Base-by-base conservation (phyloP, 2,329 filamentous ascomycete species). In the Aspergillus sergii region DNA sequence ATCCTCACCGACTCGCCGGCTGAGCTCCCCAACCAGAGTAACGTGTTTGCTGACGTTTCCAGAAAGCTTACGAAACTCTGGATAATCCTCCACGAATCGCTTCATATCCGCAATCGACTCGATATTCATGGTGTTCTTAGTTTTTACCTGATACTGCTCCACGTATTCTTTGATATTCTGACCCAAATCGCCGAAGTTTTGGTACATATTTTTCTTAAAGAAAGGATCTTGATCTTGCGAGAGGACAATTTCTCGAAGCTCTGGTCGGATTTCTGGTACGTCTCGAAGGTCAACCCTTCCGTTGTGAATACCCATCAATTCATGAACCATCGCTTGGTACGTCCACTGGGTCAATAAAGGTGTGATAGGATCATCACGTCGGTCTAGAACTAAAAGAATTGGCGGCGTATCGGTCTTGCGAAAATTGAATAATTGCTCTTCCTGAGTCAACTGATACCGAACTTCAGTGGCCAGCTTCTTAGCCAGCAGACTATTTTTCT, bases 271-370 rank as follows among this genome's bases (percentile, higher is more conserved):
- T 60, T 96, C 93, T 14, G 92, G 92, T 0, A 97, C 89, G 60
- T 92, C 87, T 66, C 90, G 91, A 39, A 99, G 83, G 73, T 97
- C 91, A 0, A 99, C 95, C 57, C 94, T 87, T n/a, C 95, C 95
- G 75, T 98, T 98, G 63, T 91, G 88, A 68, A 99, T 97, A 6
- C 95, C 95, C 14, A 99, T 84, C 2, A 98, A 82, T 73, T 99
- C 95, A 75, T 99, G 95, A 0, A 99, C 95, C 94, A 99, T 99
- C n/a, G 95, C 95, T 79, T 99, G 95, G 74, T 99, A 99, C 30
- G 95, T 99, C 95, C 95, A 99, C 76, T 99, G 95, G 3, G 93
- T 97, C 56, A 99, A 85, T 12, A 99, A 82, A 0, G 95, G 95
- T 4, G 95, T 99, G 57, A 98, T 91, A 0, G 95, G 94, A 72